A percentile compares a stretch with the other conserved stretches of the same genome.
phyloP scores from a whole-genome alignment of 352 stramenopile genomes.

The Pythium sp. region DNA sequence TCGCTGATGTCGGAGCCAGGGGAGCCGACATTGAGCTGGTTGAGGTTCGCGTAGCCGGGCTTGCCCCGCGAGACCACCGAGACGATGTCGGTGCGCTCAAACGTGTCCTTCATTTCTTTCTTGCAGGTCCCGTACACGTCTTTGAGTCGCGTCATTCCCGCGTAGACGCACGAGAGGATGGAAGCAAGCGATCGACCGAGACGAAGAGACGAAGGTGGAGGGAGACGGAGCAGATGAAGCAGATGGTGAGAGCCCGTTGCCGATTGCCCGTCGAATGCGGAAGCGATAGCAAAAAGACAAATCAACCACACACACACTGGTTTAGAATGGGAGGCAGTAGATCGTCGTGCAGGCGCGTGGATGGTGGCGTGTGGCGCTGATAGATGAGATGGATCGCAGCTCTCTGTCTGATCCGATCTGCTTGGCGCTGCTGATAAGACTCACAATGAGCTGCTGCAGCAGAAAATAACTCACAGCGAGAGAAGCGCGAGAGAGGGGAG shows the following conservation, averaged over 20 bases:
- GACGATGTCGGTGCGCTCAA: constrained; percentile 66
- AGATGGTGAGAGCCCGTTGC: background rate
- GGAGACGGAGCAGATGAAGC: background rate
- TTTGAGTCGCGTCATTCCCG: constrained; percentile 61
- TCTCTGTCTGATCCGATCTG: constrained; percentile 7
- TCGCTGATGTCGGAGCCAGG: constrained; percentile 75
- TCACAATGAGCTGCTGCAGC: constrained; percentile 3
- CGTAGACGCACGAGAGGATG: constrained; percentile 3
- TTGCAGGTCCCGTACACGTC: constrained; percentile 73
- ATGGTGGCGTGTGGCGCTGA: background rate
- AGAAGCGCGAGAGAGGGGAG: background rate
- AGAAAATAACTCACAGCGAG: constrained; percentile 16
- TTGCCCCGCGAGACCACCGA: constrained; percentile 65
- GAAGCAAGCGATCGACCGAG: background rate
- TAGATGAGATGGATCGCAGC: background rate
- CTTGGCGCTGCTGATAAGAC: constrained; percentile 4
- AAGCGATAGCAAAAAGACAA: constrained; percentile 7
- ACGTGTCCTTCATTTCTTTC: constrained; percentile 79
- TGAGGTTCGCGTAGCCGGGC: constrained; percentile 79
- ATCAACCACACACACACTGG: constrained; percentile 15
- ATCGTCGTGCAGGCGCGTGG: background rate
- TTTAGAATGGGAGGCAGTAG: constrained; percentile 8
- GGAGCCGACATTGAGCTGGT: constrained; percentile 79
- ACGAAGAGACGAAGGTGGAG: background rate
- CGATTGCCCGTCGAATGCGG: constrained; percentile 6